Evolutionary conservation across 2,329 filamentous ascomycete genomes (phyloP).

Genomic region (Xylariaceae sp.): DNA sequence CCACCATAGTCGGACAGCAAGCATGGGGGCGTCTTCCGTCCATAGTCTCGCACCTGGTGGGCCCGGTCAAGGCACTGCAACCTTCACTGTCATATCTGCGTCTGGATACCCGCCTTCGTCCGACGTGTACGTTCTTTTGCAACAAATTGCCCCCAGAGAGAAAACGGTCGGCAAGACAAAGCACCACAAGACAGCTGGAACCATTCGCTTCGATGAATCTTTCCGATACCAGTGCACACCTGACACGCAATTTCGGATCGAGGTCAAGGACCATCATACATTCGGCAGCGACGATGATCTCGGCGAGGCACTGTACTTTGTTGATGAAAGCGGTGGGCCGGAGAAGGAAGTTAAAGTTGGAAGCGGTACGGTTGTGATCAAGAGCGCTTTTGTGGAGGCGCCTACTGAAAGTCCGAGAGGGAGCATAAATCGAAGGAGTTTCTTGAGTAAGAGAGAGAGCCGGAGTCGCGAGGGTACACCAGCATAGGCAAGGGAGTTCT

Average conservation of each 20-base stretch:
- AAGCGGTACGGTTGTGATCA: conserved; percentile 67
- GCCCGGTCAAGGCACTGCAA: conserved; percentile 70
- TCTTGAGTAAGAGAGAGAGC: conserved; percentile 28
- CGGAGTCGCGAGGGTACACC: conserved; percentile 27
- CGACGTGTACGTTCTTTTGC: conserved; percentile 76
- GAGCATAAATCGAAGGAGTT: conserved; percentile 25
- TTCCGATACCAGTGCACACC: conserved; percentile 77
- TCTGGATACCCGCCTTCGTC: conserved; percentile 72
- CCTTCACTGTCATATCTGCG: conserved; percentile 76
- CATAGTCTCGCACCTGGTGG: conserved; percentile 60
- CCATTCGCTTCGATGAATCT: conserved; percentile 70
- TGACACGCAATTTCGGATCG: conserved; percentile 81
- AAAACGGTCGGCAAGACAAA: conserved; percentile 92
- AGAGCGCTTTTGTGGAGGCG: conserved; percentile 66
- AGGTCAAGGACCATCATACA: conserved; percentile 79
- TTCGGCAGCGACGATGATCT: conserved; percentile 82
- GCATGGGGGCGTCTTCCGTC: conserved; percentile 63
- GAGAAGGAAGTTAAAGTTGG: conserved; percentile 77
- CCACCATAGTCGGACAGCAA: conserved; percentile 53
- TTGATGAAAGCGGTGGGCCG: conserved; percentile 73
- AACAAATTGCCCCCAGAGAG: conserved; percentile 63
- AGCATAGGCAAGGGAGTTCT: too few species aligned
- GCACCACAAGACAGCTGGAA: conserved; percentile 72
- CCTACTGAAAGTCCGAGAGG: conserved; percentile 21
- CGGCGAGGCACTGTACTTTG: conserved; percentile 83